Evolutionary conservation across 1,284 basidiomycete species (phyloP).

Genomic region (Sporisorium graminicola): DNA sequence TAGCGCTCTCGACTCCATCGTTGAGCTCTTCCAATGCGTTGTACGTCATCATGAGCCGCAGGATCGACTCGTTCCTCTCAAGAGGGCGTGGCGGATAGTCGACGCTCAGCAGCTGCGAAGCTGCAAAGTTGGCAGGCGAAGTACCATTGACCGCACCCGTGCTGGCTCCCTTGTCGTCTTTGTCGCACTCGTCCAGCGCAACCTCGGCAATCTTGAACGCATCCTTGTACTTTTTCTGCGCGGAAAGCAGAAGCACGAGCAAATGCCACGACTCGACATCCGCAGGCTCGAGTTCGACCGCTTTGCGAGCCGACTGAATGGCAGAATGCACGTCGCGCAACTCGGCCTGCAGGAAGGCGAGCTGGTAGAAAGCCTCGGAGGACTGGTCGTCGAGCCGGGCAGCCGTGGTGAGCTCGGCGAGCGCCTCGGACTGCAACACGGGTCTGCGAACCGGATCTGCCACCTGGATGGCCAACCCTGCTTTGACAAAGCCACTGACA

Average conservation of each 20-base stretch:
- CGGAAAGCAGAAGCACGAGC: constrained; percentile 83
- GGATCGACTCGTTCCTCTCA: constrained; percentile 81
- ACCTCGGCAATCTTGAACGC: constrained; percentile 83
- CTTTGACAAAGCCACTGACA: constrained; percentile 49
- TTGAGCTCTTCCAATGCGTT: constrained; percentile 85
- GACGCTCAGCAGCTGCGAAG: constrained; percentile 72
- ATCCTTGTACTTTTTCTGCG: constrained; percentile 83
- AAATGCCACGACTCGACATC: constrained; percentile 92
- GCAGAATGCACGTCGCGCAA: constrained; percentile 80
- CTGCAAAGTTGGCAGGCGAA: constrained; percentile 40
- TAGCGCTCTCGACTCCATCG: constrained; percentile 87
- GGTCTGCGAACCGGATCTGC: constrained; percentile 43
- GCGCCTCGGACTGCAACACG: constrained; percentile 28
- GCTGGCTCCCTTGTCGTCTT: constrained; percentile 70
- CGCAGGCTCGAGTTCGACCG: constrained; percentile 79
- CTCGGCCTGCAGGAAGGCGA: constrained; percentile 73
- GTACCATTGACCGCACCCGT: constrained; percentile 66
- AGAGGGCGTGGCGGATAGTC: constrained; percentile 74
- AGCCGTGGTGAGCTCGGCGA: constrained; percentile 74
- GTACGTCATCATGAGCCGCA: constrained; percentile 89
- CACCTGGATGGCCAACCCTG: constrained; percentile 42
- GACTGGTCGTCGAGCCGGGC: constrained; percentile 75
- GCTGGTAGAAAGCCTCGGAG: constrained; percentile 75
- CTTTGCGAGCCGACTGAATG: constrained; percentile 78
- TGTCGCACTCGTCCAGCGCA: constrained; percentile 69